Evolutionary conservation across 2,329 filamentous ascomycete species (phyloP), one percentile per base, ranked within the genome.

Genomic region (Sarocladium kiliense): DNA sequence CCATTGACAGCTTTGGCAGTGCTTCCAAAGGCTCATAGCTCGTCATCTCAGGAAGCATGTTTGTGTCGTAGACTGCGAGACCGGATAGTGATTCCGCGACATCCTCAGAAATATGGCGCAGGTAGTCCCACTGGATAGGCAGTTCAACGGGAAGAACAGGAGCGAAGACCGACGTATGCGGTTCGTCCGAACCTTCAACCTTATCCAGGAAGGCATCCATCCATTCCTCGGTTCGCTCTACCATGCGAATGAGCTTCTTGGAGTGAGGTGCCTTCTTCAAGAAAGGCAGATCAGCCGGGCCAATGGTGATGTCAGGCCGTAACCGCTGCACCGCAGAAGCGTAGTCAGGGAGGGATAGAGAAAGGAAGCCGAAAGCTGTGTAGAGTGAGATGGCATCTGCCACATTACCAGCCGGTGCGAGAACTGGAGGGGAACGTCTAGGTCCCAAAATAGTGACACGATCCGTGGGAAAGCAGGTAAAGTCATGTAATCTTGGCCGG

Each of bases 341-440:
- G 71, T 94, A 97, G 54, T 88, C 82, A 6, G 82, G 76, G 0
- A 84, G 82, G 30, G 81, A 80, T 32, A 97, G 74, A 56, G 81
- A 78, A 58, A 84, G 81, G 71, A 95, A 96, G 27, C 94, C 94
- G 1, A 91, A 89, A 0, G 91, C 93, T 2, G 94, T 96, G 66
- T 89, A 85, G 49, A 97, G 80, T 18, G 88, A 85, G 41, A 97
- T 77, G 47, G 85, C 80, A 37, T 81, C 81, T 58, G 86, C 81
- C 9, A 85, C 86, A 67, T 94, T 91, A 19, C 82, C 82, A 59
- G 84, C 76, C 0, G 89, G 88, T 6, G 86, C 84, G 9, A 79
- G 71, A 19, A 97, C 85, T 1, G 91, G 84, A 1, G 92, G 89
- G 50, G 87, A 83, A 30, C 93, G 81, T 54, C 94, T 86, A 0